Conservation (phyloP, 768 basidiomycete genomes). For the Naganishia vaughanmartiniae region DNA sequence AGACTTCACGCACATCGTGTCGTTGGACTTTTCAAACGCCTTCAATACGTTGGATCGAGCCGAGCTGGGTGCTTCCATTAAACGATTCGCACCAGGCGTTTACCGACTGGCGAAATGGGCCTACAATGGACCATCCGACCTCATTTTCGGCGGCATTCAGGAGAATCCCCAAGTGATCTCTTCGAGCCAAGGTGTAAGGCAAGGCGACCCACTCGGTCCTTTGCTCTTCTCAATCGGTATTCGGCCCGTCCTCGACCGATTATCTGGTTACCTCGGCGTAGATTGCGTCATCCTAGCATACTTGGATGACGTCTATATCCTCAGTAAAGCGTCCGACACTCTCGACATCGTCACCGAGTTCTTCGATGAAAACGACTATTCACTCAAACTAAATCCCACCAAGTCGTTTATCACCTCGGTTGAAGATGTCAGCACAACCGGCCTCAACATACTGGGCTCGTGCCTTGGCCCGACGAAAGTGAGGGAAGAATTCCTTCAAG, state of each 20-base stretch:
- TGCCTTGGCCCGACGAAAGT: no score
- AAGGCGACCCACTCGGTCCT: no score
- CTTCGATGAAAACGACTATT: constrained; percentile 2
- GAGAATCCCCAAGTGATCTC: constrained; percentile 27
- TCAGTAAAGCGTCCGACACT: no score
- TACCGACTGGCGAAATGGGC: constrained; percentile 27
- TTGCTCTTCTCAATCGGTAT: no score
- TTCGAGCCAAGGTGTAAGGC: no score
- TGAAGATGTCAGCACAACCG: constrained; percentile 3
- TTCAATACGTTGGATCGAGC: no score
- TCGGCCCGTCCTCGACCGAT: constrained; percentile 24
- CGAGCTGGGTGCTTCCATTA: no score
- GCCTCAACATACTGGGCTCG: constrained; percentile 8
- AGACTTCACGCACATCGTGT: constrained; percentile 26
- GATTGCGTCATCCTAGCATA: constrained; percentile 29
- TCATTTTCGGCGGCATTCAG: background rate
- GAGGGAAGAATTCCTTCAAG: no score
- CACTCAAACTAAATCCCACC: constrained; percentile 25
- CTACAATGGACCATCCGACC: constrained; percentile 5
- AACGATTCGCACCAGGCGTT: constrained; percentile 31
- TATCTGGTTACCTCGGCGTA: constrained; percentile 26
- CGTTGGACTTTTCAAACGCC: no score
- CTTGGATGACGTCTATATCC: no score
- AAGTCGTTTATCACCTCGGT: constrained; percentile 24
- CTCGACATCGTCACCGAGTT: constrained; percentile 2